A percentile compares a stretch with the other conserved stretches of the same genome.
Conservation (phyloP, 257 asterid genomes). For the Solanum okadae region DNA sequence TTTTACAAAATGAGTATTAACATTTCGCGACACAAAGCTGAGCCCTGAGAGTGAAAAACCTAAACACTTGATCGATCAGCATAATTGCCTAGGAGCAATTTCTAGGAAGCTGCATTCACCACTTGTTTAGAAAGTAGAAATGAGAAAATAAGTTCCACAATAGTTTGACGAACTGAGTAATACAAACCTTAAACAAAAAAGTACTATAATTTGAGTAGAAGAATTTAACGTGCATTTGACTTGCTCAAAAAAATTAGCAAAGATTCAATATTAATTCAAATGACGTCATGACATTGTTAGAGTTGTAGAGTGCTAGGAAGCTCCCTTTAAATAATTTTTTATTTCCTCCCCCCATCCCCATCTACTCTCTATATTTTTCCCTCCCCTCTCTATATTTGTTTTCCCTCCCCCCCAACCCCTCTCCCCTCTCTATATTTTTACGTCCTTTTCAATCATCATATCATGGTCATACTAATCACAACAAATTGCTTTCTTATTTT, state of each 20-base stretch:
- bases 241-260: neutral
- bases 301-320: neutral
- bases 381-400: too few species aligned
- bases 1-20: too few species aligned
- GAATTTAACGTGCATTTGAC: neutral
- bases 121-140: neutral
- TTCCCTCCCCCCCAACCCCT: too few species aligned
- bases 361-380: too few species aligned
- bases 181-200: too few species aligned
- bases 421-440: neutral
- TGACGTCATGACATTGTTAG: neutral
- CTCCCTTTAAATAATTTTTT: too few species aligned
- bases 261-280: neutral
- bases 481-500: neutral
- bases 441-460: neutral
- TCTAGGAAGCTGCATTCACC: neutral
- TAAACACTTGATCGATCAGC: neutral
- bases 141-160: neutral
- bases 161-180: too few species aligned
- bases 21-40: too few species aligned
- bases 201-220: neutral
- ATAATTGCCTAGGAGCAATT: too few species aligned
- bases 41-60: neutral
- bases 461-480: neutral
- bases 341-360: too few species aligned